Evolutionary conservation across 805 yeast genomes (phyloP).

Genomic region (Priceomyces castillae): DNA sequence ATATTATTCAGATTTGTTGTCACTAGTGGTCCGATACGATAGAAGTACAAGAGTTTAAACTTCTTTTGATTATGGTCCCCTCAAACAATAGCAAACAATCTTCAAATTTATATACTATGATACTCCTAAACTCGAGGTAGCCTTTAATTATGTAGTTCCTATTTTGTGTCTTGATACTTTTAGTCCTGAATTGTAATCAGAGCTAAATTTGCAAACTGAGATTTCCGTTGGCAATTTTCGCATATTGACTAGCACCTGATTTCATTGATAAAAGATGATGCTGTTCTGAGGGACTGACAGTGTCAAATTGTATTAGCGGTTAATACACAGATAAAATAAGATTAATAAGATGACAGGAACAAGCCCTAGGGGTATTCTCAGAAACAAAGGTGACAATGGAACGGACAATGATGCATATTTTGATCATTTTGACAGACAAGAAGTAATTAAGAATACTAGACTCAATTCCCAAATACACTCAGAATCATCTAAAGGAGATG

Average conservation of each 20-base stretch:
- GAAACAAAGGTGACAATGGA: conserved; percentile 43
- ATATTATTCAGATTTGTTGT: not conserved
- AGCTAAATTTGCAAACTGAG: not conserved
- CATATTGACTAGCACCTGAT: not conserved
- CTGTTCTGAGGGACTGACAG: not conserved
- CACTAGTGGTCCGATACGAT: not conserved
- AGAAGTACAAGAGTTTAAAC: not conserved
- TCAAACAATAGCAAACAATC: not conserved
- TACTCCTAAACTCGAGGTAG: not conserved
- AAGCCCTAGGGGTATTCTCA: conserved; percentile 46
- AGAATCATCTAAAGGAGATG: conserved; percentile 42
- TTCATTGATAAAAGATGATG: not conserved
- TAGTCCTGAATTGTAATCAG: not conserved
- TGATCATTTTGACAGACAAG: conserved; percentile 52
- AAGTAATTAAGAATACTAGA: conserved; percentile 77
- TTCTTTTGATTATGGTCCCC: not conserved
- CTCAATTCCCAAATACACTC: conserved; percentile 59
- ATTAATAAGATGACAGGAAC: conserved; percentile 6
- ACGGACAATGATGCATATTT: conserved; percentile 17
- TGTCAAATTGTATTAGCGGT: not conserved
- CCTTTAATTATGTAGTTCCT: not conserved
- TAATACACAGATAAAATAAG: not conserved
- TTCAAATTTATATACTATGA: not conserved
- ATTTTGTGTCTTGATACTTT: not conserved
- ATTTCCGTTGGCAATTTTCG: not conserved